These are phyloP conservation scores for Hyphodiscus sp. DNA, from an alignment of 2,329 filamentous ascomycete genomes.

Conservation along the genomic window DNA sequence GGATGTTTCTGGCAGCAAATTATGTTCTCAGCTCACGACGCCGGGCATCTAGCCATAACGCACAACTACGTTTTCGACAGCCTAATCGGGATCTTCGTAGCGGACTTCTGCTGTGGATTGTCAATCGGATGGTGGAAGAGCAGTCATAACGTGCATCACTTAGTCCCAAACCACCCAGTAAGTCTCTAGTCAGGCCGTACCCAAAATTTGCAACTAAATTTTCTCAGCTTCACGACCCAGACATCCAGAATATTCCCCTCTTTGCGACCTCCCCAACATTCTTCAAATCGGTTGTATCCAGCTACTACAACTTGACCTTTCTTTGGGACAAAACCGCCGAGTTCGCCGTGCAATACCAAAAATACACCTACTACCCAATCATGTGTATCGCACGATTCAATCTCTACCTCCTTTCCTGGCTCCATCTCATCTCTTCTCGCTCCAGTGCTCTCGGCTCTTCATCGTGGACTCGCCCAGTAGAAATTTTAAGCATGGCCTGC, in stretches of 20 bases:
- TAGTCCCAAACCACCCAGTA: slow-evolving; percentile 54
- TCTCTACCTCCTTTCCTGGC: slow-evolving; percentile 61
- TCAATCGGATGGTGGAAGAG: slow-evolving; percentile 66
- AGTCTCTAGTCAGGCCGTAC: not conserved
- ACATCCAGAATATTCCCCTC: slow-evolving; percentile 61
- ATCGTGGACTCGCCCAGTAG: slow-evolving; percentile 44
- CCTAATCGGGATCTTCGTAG: slow-evolving; percentile 55
- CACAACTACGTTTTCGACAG: slow-evolving; percentile 52
- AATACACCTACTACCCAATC: slow-evolving; percentile 63
- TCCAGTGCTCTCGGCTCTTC: slow-evolving; percentile 30
- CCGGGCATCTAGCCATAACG: slow-evolving; percentile 57
- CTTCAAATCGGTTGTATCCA: slow-evolving; percentile 55
- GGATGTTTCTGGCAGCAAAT: slow-evolving; percentile 63
- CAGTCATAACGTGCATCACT: slow-evolving; percentile 62
- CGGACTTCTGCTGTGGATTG: slow-evolving; percentile 58
- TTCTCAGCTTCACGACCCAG: slow-evolving; percentile 42
- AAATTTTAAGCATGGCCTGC: slow-evolving; percentile 54
- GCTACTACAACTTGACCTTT: slow-evolving; percentile 57
- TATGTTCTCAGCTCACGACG: slow-evolving; percentile 63
- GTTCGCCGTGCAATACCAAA: slow-evolving; percentile 53
- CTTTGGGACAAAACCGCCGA: slow-evolving; percentile 56
- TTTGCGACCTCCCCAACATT: slow-evolving; percentile 62
- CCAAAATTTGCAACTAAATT: not conserved
- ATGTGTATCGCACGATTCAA: slow-evolving; percentile 67
- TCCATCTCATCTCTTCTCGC: slow-evolving; percentile 56